Conservation (phyloP, 495 filamentous ascomycete species). For the Chaetomium fimeti region DNA sequence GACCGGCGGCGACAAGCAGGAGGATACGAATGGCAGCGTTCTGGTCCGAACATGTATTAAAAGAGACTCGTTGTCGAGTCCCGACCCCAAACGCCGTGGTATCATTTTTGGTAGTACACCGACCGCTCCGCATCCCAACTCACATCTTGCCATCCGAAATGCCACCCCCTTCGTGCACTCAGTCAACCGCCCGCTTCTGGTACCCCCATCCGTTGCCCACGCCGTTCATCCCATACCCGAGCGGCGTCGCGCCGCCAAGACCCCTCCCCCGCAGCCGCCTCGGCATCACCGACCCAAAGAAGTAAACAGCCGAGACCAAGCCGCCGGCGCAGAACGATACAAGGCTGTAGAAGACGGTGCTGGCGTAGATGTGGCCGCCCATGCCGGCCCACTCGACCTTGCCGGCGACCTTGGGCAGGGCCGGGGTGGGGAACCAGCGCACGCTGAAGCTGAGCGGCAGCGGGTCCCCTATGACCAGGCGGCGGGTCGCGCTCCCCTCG, state of each 20-base stretch:
- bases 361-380: slow-evolving; percentile 65
- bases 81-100: slow-evolving; percentile 13
- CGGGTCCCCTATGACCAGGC: slow-evolving; percentile 83
- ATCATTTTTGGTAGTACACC: slow-evolving; percentile 10
- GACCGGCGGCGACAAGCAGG: background rate
- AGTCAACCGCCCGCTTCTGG: slow-evolving; percentile 47
- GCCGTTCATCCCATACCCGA: slow-evolving; percentile 48
- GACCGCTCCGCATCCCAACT: background rate
- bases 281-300: slow-evolving; percentile 63
- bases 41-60: background rate
- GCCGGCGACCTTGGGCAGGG: slow-evolving; percentile 56
- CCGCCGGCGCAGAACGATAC: slow-evolving; percentile 57
- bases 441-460: slow-evolving; percentile 78
- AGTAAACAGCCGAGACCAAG: slow-evolving; percentile 57
- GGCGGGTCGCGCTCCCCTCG: slow-evolving; percentile 50
- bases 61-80: background rate
- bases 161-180: background rate
- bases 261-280: slow-evolving; percentile 47
- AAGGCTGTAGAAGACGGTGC: slow-evolving; percentile 62
- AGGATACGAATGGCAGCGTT: background rate
- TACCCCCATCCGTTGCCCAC: slow-evolving; percentile 59
- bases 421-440: slow-evolving; percentile 78
- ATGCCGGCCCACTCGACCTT: slow-evolving; percentile 59
- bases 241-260: slow-evolving; percentile 55
- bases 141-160: background rate